Base-by-base conservation (phyloP, 257 asterid species). In the Salvia splendens region DNA sequence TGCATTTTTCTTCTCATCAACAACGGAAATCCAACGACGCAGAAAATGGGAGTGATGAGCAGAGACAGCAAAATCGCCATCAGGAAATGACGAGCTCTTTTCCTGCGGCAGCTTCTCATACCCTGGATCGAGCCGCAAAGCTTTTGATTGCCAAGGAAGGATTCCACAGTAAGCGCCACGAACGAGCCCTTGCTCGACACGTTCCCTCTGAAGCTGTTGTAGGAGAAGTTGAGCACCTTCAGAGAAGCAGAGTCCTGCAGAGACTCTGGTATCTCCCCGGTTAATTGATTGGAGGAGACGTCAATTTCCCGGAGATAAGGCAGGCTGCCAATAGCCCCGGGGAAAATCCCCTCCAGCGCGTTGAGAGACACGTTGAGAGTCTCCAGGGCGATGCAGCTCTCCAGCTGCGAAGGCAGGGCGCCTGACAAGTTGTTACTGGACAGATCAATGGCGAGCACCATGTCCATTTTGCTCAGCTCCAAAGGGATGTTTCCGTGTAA, bases 361-460 rank as follows among this genome's bases (percentile, higher is more conserved):
- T 91, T 91, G 5, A 42, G 40, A 0, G 97, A 88, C 0, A 83
- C 56, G 43, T 85, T 88, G 52, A 91, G 82, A 67, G 55, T 43
- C 70, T 88, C 95, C 1, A 91, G 83, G 16, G 96, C 95, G 56
- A 88, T 79, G 79, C 97, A 91, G 79, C 91, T 88, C 6, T 87
- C 95, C n/a, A 88, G 86, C 52, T 88, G 97, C 12, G 92, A 69
- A 52, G 95, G 96, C 41, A 88, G 67, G 0, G 78, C 5, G 14
- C 89, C 73, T 0, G 96, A 83, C 9, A 91, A 83, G 43, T 77
- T 78, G 74, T 91, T 91, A 1, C 73, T 76, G 0, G 97, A 91
- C 0, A 91, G 72, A 72, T 91, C 97, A 64, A 91, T 75, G 12
- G 89, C 89, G 50, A 86, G 54, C 3, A 91, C 91, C 96, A 86